These are phyloP conservation scores for Chlamydomonas reinhardtii DNA, from an alignment of 163 green algal genomes.

Conservation along the genomic window DNA sequence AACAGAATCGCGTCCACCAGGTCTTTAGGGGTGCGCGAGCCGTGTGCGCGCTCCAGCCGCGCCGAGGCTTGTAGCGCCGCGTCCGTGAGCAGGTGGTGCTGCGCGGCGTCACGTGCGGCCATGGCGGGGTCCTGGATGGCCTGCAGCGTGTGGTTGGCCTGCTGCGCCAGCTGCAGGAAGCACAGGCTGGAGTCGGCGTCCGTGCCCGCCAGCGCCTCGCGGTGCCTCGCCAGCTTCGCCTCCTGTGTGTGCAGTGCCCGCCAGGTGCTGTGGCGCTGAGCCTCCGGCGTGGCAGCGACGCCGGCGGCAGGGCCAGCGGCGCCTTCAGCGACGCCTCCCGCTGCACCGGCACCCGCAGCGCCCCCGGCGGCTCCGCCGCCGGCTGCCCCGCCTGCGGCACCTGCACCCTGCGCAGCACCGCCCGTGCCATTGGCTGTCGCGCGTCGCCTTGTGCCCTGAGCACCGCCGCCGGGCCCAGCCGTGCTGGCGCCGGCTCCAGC, in stretches of 20 bases:
- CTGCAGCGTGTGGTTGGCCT: background rate
- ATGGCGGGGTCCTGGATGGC: background rate
- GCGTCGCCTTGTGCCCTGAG: no score
- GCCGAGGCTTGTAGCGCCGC: background rate
- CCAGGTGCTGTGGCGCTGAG: background rate
- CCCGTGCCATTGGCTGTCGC: no score
- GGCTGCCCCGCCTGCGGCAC: no score
- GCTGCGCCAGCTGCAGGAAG: background rate
- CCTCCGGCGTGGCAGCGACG: background rate
- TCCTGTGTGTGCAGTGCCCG: background rate
- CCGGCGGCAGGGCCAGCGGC: background rate
- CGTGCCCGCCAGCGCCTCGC: background rate
- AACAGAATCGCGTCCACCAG: background rate
- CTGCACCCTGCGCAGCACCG: no score
- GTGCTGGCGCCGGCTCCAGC: background rate
- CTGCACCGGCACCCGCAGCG: no score
- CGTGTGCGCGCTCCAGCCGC: background rate
- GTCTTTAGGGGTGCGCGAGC: background rate
- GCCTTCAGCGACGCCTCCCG: background rate
- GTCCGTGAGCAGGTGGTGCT: background rate
- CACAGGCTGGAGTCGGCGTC: background rate
- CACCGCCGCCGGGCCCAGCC: no score
- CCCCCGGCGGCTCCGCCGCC: no score
- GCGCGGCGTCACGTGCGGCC: conserved; percentile 11
- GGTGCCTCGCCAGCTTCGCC: background rate